Evolutionary conservation across 2,329 filamentous ascomycete genomes (phyloP).

Genomic region (Scytalidium lignicola): DNA sequence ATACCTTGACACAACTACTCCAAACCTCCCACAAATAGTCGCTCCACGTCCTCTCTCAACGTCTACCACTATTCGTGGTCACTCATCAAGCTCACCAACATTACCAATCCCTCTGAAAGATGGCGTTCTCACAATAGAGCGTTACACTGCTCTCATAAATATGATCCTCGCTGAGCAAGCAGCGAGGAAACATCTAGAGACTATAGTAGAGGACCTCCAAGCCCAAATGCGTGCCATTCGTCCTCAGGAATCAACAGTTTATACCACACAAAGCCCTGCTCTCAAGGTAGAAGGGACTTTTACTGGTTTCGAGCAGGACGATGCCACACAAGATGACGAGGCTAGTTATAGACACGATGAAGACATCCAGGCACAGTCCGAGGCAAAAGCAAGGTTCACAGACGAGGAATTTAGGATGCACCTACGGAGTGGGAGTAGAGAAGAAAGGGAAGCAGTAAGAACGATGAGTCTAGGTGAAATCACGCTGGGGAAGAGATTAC

Average conservation of each 20-base stretch:
- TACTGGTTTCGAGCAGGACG: slow-evolving; percentile 25
- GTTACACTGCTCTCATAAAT: slow-evolving; percentile 44
- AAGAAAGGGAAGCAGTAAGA: slow-evolving; percentile 40
- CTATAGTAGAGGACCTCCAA: slow-evolving; percentile 47
- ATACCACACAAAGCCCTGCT: slow-evolving; percentile 11
- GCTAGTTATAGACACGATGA: slow-evolving; percentile 37
- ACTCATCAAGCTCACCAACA: slow-evolving; percentile 21
- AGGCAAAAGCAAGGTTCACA: slow-evolving; percentile 39
- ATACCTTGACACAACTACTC: slow-evolving; percentile 2
- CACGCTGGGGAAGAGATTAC: slow-evolving; percentile 35
- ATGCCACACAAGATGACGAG: slow-evolving; percentile 18
- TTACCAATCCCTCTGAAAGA: slow-evolving; percentile 13
- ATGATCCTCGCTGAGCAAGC: slow-evolving; percentile 53
- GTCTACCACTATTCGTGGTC: slow-evolving; percentile 25
- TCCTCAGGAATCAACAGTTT: not conserved
- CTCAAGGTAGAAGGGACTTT: slow-evolving; percentile 6
- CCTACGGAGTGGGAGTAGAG: slow-evolving; percentile 29
- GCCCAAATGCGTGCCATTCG: slow-evolving; percentile 15
- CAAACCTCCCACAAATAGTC: slow-evolving; percentile 1
- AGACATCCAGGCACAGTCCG: slow-evolving; percentile 46
- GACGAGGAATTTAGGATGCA: slow-evolving; percentile 31
- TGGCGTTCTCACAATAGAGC: slow-evolving; percentile 33
- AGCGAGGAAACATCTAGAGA: slow-evolving; percentile 50
- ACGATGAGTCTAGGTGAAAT: slow-evolving; percentile 61
- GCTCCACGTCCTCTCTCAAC: slow-evolving; percentile 24